phyloP scores from a whole-genome alignment of 169 alveolate genomes.

The Fabrea salina region DNA sequence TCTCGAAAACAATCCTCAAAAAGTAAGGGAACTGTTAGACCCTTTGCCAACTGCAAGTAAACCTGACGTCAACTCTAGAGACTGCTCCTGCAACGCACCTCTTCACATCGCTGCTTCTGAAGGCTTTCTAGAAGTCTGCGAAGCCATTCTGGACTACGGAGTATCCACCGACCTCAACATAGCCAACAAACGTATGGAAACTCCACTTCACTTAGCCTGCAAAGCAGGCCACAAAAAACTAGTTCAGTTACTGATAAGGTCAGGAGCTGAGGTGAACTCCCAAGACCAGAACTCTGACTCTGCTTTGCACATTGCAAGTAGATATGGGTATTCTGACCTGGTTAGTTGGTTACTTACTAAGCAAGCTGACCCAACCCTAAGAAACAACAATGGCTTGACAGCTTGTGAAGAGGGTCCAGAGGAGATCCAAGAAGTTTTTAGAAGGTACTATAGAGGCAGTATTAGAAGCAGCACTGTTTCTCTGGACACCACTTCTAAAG shows the following conservation, averaged over 20 bases:
- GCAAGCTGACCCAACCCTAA: slow-evolving; percentile 26
- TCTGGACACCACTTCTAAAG: too few relatives aligned
- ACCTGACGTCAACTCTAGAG: slow-evolving; percentile 45
- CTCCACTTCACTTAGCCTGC: slow-evolving; percentile 38
- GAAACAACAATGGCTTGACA: slow-evolving; percentile 18
- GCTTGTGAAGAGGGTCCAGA: too few relatives aligned
- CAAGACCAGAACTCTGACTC: slow-evolving; percentile 48
- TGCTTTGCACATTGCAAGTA: slow-evolving; percentile 55
- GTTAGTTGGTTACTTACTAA: slow-evolving; percentile 25
- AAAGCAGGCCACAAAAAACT: slow-evolving; percentile 5
- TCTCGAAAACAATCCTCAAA: neutral
- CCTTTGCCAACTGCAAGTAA: neutral
- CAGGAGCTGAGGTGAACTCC: neutral
- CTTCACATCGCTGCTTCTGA: slow-evolving; percentile 44
- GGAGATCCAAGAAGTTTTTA: too few relatives aligned
- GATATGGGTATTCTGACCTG: slow-evolving; percentile 43
- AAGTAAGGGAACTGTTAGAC: neutral
- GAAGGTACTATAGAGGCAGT: too few relatives aligned
- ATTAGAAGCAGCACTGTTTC: too few relatives aligned
- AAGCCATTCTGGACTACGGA: slow-evolving; percentile 35
- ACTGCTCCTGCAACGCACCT: slow-evolving; percentile 36
- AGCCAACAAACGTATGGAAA: slow-evolving; percentile 28
- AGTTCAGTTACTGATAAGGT: slow-evolving; percentile 31
- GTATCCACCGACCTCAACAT: slow-evolving; percentile 26
- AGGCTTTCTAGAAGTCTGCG: slow-evolving; percentile 38